Conservation (phyloP, 805 yeast species). For the Pichia membranifaciens region DNA sequence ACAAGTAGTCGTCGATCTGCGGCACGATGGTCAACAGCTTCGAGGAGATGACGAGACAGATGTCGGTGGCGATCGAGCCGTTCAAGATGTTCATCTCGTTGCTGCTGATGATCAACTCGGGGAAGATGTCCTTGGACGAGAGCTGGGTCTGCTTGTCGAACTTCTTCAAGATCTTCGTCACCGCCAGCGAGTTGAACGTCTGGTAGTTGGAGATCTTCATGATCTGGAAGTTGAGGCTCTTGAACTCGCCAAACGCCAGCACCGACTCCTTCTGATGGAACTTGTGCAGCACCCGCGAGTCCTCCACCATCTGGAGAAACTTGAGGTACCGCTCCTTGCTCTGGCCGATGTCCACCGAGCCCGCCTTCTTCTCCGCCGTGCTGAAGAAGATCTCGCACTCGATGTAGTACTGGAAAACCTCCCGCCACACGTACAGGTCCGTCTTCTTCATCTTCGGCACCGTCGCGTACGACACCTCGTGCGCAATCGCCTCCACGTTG, state of each 20-base stretch:
- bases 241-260: conserved; percentile 44
- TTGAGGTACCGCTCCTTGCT: conserved; percentile 39
- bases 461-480: conserved; percentile 33
- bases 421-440: conserved; percentile 67
- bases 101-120: conserved; percentile 25
- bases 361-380: conserved; percentile 36
- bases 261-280: conserved; percentile 44
- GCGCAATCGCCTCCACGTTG: conserved; percentile 39
- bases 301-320: conserved; percentile 37
- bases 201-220: conserved; percentile 56
- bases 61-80: conserved; percentile 43
- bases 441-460: conserved; percentile 38
- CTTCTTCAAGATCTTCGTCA: conserved; percentile 63
- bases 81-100: conserved; percentile 19
- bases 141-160: conserved; percentile 68
- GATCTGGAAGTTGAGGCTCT: conserved; percentile 47
- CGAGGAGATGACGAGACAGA: conserved; percentile 51
- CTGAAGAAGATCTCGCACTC: conserved; percentile 60
- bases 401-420: conserved; percentile 56
- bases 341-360: conserved; percentile 39
- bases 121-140: conserved; percentile 41
- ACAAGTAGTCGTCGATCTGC: conserved; percentile 68
- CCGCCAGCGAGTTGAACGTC: conserved; percentile 56
- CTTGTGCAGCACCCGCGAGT: conserved; percentile 31
- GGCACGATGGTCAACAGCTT: conserved; percentile 56